Evolutionary conservation across 768 basidiomycete genomes (phyloP).

Genomic region (Rhizopogon salebrosus): DNA sequence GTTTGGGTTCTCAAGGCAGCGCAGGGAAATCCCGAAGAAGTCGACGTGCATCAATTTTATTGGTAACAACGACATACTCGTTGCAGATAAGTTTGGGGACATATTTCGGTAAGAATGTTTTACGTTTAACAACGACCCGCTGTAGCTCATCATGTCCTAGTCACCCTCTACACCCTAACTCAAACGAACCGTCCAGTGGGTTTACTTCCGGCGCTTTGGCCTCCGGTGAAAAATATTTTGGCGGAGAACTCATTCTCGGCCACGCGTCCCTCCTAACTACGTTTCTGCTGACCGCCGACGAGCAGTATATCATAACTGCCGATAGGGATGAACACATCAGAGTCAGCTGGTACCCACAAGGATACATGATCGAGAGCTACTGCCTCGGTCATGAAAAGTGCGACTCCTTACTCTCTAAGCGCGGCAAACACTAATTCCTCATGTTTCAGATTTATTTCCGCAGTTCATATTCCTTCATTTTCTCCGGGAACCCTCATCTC

Average conservation of each 20-base stretch:
- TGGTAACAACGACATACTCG: slow-evolving; percentile 59
- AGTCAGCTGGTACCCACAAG: slow-evolving; percentile 84
- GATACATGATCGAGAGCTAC: slow-evolving; percentile 81
- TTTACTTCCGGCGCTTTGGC: slow-evolving; percentile 28
- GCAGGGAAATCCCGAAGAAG: slow-evolving; percentile 79
- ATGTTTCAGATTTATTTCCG: slow-evolving; percentile 68
- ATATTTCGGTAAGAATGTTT: slow-evolving; percentile 61
- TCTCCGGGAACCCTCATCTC: slow-evolving; percentile 57
- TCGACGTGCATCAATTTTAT: slow-evolving; percentile 69
- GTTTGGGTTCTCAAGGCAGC: background rate
- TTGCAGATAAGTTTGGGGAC: slow-evolving; percentile 95
- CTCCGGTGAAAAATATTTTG: slow-evolving; percentile 67
- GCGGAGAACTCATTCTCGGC: slow-evolving; percentile 71
- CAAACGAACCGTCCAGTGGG: slow-evolving; percentile 18
- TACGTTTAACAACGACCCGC: background rate
- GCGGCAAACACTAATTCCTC: background rate
- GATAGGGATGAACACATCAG: slow-evolving; percentile 96
- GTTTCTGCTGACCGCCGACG: slow-evolving; percentile 62
- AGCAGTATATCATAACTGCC: slow-evolving; percentile 76
- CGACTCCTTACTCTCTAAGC: slow-evolving; percentile 15
- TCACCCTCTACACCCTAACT: slow-evolving; percentile 48
- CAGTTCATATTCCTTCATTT: slow-evolving; percentile 61
- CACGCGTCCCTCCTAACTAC: slow-evolving; percentile 83
- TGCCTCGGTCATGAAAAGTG: slow-evolving; percentile 84
- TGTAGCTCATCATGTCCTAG: slow-evolving; percentile 28